Percentiles rank a stretch among this genome's conserved stretches.
phyloP scores from a whole-genome alignment of 257 asterid genomes.

The Catharanthus roseus region DNA sequence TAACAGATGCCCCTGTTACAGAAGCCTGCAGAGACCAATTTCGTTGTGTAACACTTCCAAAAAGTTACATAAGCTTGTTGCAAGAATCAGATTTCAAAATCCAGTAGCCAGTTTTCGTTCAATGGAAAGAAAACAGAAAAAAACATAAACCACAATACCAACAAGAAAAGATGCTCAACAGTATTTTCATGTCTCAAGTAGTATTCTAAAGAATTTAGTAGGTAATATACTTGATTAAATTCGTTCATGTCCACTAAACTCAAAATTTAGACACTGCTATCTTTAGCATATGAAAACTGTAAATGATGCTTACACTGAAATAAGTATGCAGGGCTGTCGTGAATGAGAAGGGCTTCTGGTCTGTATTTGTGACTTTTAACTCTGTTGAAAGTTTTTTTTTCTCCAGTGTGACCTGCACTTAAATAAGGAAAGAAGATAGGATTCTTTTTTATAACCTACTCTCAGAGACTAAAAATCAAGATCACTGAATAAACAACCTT shows the following conservation, averaged over 20 bases:
- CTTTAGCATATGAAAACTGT: background rate
- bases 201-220: background rate
- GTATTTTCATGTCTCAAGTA: background rate
- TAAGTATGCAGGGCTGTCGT: constrained; percentile 90
- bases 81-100: too few relatives aligned
- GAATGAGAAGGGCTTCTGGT: constrained; percentile 77
- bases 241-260: background rate
- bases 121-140: background rate
- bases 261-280: background rate
- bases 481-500: constrained; percentile 38
- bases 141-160: background rate
- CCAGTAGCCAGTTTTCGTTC: background rate
- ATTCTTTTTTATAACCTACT: too few relatives aligned
- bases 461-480: background rate
- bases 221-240: background rate
- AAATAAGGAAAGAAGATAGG: constrained; percentile 18
- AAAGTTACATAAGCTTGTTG: background rate
- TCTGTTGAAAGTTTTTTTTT: constrained; percentile 72
- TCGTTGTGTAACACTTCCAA: background rate
- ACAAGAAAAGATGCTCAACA: background rate
- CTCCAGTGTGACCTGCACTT: constrained; percentile 62
- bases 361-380: constrained; percentile 68
- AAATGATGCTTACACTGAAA: constrained; percentile 54
- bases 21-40: constrained; percentile 59
- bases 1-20: constrained; percentile 69